A percentile compares a stretch with the other conserved stretches of the same genome.
phyloP scores from a whole-genome alignment of 169 alveolate genomes.

The Plasmodium sp. region DNA sequence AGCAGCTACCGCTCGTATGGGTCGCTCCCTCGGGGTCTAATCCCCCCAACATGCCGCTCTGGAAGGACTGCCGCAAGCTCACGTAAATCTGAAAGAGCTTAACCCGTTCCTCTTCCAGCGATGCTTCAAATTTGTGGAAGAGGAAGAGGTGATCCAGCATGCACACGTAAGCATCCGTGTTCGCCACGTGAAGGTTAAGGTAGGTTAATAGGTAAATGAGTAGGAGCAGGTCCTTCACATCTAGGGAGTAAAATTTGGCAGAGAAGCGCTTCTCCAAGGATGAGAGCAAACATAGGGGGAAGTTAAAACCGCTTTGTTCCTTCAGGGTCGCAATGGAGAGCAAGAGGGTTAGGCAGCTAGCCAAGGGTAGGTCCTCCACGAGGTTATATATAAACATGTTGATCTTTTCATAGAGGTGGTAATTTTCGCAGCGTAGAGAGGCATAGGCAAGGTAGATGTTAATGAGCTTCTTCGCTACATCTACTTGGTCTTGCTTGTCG shows the following conservation, averaged over 20 bases:
- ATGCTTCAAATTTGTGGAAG: not conserved
- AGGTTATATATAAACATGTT: constrained; percentile 31
- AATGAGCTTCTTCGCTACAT: constrained; percentile 40
- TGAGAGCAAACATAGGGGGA: constrained; percentile 64
- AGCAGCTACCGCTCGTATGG: not conserved
- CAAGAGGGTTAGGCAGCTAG: constrained; percentile 35
- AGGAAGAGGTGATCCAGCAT: constrained; percentile 43
- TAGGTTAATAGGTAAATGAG: constrained; percentile 53
- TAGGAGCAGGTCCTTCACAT: constrained; percentile 31
- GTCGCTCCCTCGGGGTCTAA: not conserved
- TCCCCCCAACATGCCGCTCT: not conserved
- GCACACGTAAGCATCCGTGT: not conserved
- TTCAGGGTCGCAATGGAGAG: constrained; percentile 24
- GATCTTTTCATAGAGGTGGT: constrained; percentile 52
- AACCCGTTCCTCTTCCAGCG: constrained; percentile 12
- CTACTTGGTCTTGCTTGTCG: not conserved
- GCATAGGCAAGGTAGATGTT: constrained; percentile 46
- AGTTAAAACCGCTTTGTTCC: constrained; percentile 31
- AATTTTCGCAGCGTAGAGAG: constrained; percentile 30
- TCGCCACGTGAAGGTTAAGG: constrained; percentile 29
- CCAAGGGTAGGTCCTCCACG: constrained; percentile 1
- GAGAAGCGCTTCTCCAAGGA: constrained; percentile 32
- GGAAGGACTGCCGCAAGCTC: constrained; percentile 3
- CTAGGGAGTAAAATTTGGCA: constrained; percentile 38
- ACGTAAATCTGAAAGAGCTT: constrained; percentile 53